phyloP scores from a whole-genome alignment of 2,329 filamentous ascomycete genomes.

The Zasmidium citrigriseum region DNA sequence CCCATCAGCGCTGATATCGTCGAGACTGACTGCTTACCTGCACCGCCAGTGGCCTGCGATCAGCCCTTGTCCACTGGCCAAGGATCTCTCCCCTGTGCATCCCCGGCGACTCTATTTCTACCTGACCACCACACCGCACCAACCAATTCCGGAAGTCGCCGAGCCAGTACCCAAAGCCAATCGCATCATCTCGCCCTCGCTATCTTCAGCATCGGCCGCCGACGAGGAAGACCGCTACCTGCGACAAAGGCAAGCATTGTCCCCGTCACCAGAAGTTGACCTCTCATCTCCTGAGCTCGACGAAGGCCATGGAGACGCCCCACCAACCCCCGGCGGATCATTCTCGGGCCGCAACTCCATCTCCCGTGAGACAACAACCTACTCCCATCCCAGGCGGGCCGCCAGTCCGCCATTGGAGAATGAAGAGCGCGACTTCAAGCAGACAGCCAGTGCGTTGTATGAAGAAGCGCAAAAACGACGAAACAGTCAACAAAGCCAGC shows the following conservation, averaged over 20 bases:
- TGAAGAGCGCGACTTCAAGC: slow-evolving; percentile 95
- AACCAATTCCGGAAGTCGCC: slow-evolving; percentile 70
- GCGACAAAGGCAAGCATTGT: slow-evolving; percentile 66
- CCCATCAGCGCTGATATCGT: slow-evolving; percentile 91
- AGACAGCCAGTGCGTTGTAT: slow-evolving; percentile 85
- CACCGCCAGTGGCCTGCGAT: slow-evolving; percentile 79
- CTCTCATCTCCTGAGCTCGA: slow-evolving; percentile 86
- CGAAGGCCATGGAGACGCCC: slow-evolving; percentile 59
- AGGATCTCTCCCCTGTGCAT: slow-evolving; percentile 89
- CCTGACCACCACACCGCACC: slow-evolving; percentile 82
- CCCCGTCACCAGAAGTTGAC: slow-evolving; percentile 90
- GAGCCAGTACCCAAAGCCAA: slow-evolving; percentile 39
- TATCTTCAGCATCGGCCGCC: slow-evolving; percentile 72
- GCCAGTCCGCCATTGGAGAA: slow-evolving; percentile 87
- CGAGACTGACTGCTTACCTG: slow-evolving; percentile 83
- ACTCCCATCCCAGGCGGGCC: slow-evolving; percentile 66
- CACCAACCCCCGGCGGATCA: slow-evolving; percentile 64
- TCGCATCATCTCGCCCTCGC: slow-evolving; percentile 77
- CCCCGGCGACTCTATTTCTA: slow-evolving; percentile 96
- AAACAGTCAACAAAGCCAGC: slow-evolving; percentile 39
- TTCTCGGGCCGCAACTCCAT: slow-evolving; percentile 55
- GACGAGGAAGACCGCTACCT: slow-evolving; percentile 68
- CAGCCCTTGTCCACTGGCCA: slow-evolving; percentile 83
- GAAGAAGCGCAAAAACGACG: slow-evolving; percentile 49
- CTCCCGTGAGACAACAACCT: slow-evolving; percentile 41